Evolutionary conservation across 2,329 filamentous ascomycete genomes (phyloP).

Genomic region (Whalleya microplaca): DNA sequence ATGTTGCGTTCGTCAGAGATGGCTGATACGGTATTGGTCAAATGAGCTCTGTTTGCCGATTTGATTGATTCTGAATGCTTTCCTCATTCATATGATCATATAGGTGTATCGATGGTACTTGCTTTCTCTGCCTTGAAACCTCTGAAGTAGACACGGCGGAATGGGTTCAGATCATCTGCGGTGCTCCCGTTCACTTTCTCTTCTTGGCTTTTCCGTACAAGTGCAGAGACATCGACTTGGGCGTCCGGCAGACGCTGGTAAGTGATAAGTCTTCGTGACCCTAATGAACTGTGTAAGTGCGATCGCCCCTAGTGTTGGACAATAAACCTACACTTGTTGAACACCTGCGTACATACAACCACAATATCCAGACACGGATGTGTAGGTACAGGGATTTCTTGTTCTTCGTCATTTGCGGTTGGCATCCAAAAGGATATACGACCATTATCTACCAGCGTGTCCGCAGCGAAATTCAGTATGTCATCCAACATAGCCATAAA

Average conservation of each 20-base stretch:
- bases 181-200: slow-evolving; percentile 48
- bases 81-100: slow-evolving; percentile 1
- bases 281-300: slow-evolving; percentile 45
- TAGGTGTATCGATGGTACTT: slow-evolving; percentile 6
- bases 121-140: slow-evolving; percentile 49
- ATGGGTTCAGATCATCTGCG: slow-evolving; percentile 64
- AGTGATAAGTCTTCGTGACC: slow-evolving; percentile 87
- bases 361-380: slow-evolving; percentile 77
- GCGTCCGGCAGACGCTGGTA: slow-evolving; percentile 73
- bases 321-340: slow-evolving; percentile 77
- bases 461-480: slow-evolving; percentile 79
- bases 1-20: too few relatives aligned
- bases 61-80: not conserved
- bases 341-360: slow-evolving; percentile 79
- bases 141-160: slow-evolving; percentile 62
- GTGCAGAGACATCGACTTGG: slow-evolving; percentile 51
- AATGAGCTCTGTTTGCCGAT: too few relatives aligned
- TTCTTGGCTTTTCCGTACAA: slow-evolving; percentile 40
- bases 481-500: slow-evolving; percentile 90
- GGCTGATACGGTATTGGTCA: too few relatives aligned
- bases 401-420: slow-evolving; percentile 77
- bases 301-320: not conserved
- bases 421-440: slow-evolving; percentile 97
- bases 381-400: slow-evolving; percentile 74
- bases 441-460: slow-evolving; percentile 76